Percentiles rank a stretch among this genome's conserved stretches.
Conservation (phyloP, 352 stramenopile species). For the Vaucheria bursata region DNA sequence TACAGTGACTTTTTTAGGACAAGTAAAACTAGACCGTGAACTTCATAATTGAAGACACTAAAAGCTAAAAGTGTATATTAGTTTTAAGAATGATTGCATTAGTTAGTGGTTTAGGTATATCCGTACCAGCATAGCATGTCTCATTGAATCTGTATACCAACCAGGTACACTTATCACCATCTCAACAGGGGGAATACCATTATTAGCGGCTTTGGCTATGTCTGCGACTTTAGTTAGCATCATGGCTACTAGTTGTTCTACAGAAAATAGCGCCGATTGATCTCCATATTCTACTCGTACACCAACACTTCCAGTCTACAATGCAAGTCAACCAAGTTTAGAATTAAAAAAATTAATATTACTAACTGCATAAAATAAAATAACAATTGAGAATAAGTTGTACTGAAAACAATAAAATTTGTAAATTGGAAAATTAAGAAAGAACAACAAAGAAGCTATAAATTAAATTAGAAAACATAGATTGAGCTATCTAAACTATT, state of each 20-base stretch:
- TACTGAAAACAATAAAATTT: neutral
- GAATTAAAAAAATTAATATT: no score
- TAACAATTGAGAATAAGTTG: constrained; percentile 5
- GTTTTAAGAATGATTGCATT: no score
- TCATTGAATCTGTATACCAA: constrained; percentile 95
- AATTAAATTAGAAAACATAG: no score
- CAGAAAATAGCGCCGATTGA: constrained; percentile 73
- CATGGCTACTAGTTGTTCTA: constrained; percentile 91
- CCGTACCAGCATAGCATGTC: constrained; percentile 74
- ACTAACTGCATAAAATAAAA: constrained; percentile 1
- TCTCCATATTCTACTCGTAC: constrained; percentile 77
- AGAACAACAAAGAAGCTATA: no score
- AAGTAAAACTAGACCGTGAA: no score
- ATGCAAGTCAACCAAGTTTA: neutral
- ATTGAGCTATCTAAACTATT: no score
- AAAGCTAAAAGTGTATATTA: no score
- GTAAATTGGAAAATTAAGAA: no score
- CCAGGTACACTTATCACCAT: constrained; percentile 84
- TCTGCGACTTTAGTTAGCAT: constrained; percentile 85
- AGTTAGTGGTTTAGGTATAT: constrained; percentile 45
- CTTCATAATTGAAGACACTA: no score
- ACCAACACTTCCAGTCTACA: constrained; percentile 54
- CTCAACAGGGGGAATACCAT: constrained; percentile 65
- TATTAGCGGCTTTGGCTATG: constrained; percentile 82
- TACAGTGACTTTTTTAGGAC: no score